A percentile compares a stretch with the other conserved stretches of the same genome.
These are phyloP conservation scores for Rhodotorula toruloides DNA, from an alignment of 768 basidiomycete species.

Conservation along the genomic window DNA sequence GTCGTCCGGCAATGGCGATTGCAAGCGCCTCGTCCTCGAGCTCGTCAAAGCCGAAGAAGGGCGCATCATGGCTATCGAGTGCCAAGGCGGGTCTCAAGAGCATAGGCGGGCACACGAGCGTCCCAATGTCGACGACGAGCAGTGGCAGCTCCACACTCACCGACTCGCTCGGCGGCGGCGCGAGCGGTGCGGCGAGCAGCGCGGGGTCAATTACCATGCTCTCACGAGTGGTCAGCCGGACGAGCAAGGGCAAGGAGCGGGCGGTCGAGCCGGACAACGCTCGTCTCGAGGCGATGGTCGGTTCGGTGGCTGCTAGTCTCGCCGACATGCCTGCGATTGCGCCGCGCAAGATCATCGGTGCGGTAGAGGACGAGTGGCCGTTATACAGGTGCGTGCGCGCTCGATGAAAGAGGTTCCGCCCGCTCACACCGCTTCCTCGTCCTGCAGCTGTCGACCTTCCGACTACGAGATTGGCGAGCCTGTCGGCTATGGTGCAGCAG, in stretches of 20 bases:
- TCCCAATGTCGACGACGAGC: background rate
- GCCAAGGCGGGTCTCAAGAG: constrained; percentile 23
- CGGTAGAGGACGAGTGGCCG: constrained; percentile 36
- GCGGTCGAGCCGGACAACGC: background rate
- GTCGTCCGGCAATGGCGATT: no score
- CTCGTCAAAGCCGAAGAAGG: constrained; percentile 1
- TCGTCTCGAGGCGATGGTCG: background rate
- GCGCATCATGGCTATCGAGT: constrained; percentile 15
- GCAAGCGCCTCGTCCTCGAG: no score
- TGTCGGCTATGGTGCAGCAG: constrained; percentile 70
- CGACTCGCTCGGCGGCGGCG: background rate
- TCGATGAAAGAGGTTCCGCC: background rate
- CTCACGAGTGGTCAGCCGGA: background rate
- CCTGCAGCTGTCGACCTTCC: constrained; percentile 11
- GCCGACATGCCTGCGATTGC: constrained; percentile 4
- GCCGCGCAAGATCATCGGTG: constrained; percentile 21
- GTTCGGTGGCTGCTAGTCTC: background rate
- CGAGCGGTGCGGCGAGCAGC: background rate
- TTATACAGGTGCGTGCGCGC: constrained; percentile 12
- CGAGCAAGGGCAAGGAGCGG: constrained; percentile 6
- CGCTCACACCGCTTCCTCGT: rapidly evolving
- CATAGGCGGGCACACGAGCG: background rate
- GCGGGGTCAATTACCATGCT: background rate
- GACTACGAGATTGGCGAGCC: constrained; percentile 32
- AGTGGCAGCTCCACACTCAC: background rate